Evolutionary conservation across 1,139 yeast species (phyloP).

Genomic region (Groenewaldozyma auringiensis): DNA sequence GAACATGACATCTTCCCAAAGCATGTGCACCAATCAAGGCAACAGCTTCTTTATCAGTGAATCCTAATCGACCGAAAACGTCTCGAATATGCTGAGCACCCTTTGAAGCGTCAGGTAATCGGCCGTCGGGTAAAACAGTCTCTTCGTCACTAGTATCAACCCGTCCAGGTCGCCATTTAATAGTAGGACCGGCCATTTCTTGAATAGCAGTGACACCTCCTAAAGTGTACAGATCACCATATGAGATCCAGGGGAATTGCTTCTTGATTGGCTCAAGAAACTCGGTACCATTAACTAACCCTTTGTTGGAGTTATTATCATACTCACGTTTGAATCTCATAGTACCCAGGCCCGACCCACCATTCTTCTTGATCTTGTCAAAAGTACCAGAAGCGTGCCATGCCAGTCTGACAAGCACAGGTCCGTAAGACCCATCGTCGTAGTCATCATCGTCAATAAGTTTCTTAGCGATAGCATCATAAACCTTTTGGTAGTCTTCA

Average conservation of each 20-base stretch:
- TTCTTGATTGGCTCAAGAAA: slow-evolving; percentile 55
- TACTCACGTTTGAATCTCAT: slow-evolving; percentile 65
- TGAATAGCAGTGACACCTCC: slow-evolving; percentile 84
- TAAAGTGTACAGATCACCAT: slow-evolving; percentile 84
- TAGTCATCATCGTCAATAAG: slow-evolving; percentile 68
- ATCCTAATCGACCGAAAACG: slow-evolving; percentile 65
- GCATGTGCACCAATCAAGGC: slow-evolving; percentile 87
- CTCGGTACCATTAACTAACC: slow-evolving; percentile 57
- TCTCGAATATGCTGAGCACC: slow-evolving; percentile 64
- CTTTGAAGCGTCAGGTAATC: slow-evolving; percentile 72
- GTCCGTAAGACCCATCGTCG: slow-evolving; percentile 68
- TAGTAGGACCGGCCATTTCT: slow-evolving; percentile 79
- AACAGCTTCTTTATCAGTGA: slow-evolving; percentile 76
- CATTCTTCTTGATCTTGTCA: slow-evolving; percentile 48
- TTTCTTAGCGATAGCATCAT: slow-evolving; percentile 71
- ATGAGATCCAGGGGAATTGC: slow-evolving; percentile 66
- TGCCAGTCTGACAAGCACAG: slow-evolving; percentile 58
- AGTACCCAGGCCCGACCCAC: slow-evolving; percentile 83
- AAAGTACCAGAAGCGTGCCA: slow-evolving; percentile 76
- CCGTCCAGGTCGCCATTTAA: slow-evolving; percentile 85
- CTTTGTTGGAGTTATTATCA: slow-evolving; percentile 65
- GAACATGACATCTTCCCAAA: slow-evolving; percentile 65
- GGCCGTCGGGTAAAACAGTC: slow-evolving; percentile 55
- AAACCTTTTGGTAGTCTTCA: slow-evolving; percentile 64
- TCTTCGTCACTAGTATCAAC: slow-evolving; percentile 33